These are phyloP conservation scores for Fusarium secorum DNA, from an alignment of 2,329 filamentous ascomycete genomes.

Conservation along the genomic window DNA sequence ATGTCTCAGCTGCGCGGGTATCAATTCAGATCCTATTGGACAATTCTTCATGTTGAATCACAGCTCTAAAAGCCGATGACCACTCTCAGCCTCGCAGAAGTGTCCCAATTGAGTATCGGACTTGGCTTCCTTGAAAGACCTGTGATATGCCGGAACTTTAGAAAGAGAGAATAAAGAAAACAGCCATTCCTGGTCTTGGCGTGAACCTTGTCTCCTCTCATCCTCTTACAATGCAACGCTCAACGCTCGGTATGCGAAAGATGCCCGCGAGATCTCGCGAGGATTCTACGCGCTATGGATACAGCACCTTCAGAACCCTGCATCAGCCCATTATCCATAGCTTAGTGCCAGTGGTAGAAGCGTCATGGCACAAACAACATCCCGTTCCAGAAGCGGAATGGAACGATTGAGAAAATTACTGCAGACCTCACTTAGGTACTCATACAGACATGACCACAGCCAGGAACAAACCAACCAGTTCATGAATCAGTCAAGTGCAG, in stretches of 20 bases:
- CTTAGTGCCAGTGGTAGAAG: slow-evolving; percentile 14
- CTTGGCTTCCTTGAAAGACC: not conserved
- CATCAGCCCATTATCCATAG: slow-evolving; percentile 39
- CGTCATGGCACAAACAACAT: slow-evolving; percentile 21
- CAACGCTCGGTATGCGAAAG: not conserved
- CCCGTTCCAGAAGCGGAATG: slow-evolving; percentile 38
- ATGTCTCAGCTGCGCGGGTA: slow-evolving; percentile 17
- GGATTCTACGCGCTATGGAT: slow-evolving; percentile 16
- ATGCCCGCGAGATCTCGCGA: slow-evolving; percentile 6
- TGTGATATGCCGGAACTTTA: not conserved
- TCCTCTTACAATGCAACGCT: slow-evolving; percentile 13
- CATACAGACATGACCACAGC: not conserved
- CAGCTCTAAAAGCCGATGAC: not conserved
- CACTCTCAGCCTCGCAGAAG: not conserved
- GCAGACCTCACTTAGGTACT: not conserved
- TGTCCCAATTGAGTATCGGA: not conserved
- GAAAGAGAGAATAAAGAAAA: not conserved
- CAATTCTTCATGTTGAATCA: not conserved
- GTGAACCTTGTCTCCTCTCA: not conserved
- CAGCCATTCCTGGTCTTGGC: slow-evolving; percentile 7
- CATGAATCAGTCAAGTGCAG: slow-evolving; percentile 1
- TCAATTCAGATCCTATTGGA: not conserved
- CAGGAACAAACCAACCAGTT: not conserved
- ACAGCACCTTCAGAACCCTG: slow-evolving; percentile 18
- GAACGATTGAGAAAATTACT: slow-evolving; percentile 33